Evolutionary conservation across 2,329 filamentous ascomycete species (phyloP), one percentile per base, ranked within the genome.

Genomic region (Pseudofabraea citricarpa): DNA sequence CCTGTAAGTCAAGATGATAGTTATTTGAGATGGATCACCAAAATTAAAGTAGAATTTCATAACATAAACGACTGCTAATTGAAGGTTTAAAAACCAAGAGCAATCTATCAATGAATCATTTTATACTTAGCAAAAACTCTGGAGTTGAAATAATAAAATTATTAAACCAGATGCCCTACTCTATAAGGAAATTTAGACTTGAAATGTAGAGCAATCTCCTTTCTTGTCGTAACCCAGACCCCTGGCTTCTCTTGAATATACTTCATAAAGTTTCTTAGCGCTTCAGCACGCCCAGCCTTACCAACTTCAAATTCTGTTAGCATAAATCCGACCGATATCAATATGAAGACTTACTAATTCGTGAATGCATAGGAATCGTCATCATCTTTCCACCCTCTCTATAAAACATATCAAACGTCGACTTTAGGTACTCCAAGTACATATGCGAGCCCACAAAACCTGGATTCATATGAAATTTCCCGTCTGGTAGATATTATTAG

Each of bases 351-450:
- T 10, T 21, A 37, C 35, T 20, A 43, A 75, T 73, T 5, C 73
- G 64, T 41, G 70, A 74, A 51, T 77, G 73, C 36, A 77, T 54
- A 0, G 70, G 72, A 19, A 77, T 65, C 0, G 73, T 77, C 74
- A 78, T 77, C 70, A 78, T 75, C 61, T 73, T 75, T 2, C 72
- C 72, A 3, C 53, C 53, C 40, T 56, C 53, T 22, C 71, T 71
- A 45, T 76, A 75, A 23, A 77, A 54, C 15, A 73, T 68, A 51
- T 78, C 74, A 41, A 78, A 77, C 0, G 73, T 69, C 16, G 68
- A 68, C 58, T 73, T 72, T 13, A 77, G 50, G 49, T 77, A 69
- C 46, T 50, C 44, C 10, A 48, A 42, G 27, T 50, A 54, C 24
- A 47, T 51, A 13, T 46, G 36, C 3, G 46, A 45, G 2, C 46